Evolutionary conservation across 345 rosid species (phyloP).

Genomic region (Carallia pectinifolia): DNA sequence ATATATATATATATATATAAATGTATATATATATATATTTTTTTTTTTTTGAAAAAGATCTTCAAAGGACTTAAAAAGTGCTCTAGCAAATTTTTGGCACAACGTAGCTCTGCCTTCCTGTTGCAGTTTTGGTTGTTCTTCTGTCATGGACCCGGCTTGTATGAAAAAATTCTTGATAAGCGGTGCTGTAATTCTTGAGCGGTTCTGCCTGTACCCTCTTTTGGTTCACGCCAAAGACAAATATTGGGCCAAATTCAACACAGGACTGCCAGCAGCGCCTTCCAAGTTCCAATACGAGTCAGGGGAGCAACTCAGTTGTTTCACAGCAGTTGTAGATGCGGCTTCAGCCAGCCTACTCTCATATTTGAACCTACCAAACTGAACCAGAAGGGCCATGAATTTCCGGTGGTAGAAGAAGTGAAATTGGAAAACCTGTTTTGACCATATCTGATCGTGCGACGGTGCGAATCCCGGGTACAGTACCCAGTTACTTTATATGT

Average conservation of each 20-base stretch:
- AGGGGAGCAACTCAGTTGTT: conserved; percentile 12
- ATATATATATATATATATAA: too few relatives aligned
- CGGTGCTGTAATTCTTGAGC: conserved; percentile 47
- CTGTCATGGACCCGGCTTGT: conserved; percentile 72
- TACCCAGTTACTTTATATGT: too few relatives aligned
- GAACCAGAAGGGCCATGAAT: conserved; percentile 20
- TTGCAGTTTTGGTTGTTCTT: conserved; percentile 63
- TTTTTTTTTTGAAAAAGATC: conserved; percentile 32
- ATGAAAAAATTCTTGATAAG: conserved; percentile 58
- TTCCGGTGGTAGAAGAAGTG: conserved; percentile 17
- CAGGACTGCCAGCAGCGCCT: conserved; percentile 25
- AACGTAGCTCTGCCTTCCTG: conserved; percentile 63
- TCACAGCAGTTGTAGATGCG: conserved; percentile 46
- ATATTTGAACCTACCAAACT: neutral
- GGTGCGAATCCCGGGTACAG: too few relatives aligned
- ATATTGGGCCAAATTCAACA: conserved; percentile 47
- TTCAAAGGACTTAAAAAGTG: conserved; percentile 64
- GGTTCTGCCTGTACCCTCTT: conserved; percentile 56
- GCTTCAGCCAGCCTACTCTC: conserved; percentile 47
- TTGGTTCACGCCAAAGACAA: conserved; percentile 46
- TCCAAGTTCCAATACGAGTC: conserved; percentile 7
- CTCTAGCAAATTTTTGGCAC: conserved; percentile 63
- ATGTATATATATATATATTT: conserved; percentile 2
- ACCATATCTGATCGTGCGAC: too few relatives aligned
- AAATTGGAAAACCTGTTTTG: conserved; percentile 8